phyloP scores from a whole-genome alignment of 108 stramenopile species.

The Fragilaria crotonensis region DNA sequence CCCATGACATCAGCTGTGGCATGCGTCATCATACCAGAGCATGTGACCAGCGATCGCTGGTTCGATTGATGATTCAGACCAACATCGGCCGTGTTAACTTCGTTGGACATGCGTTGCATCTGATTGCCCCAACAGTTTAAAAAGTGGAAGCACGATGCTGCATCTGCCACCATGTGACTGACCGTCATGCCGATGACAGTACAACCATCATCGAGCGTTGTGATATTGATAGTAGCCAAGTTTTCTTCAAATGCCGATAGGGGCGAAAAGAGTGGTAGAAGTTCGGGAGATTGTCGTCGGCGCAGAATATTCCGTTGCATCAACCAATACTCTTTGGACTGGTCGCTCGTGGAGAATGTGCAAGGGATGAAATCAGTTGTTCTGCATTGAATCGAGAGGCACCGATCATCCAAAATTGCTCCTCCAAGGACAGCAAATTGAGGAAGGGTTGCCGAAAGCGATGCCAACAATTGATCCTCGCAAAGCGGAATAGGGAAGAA shows the following conservation, averaged over 20 bases:
- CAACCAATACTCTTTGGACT: background rate
- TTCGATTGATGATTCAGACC: too few species aligned
- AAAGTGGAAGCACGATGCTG: constrained; percentile 13
- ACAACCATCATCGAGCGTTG: constrained; percentile 4
- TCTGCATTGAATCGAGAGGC: constrained; percentile 7
- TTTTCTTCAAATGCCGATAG: constrained; percentile 2
- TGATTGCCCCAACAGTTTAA: constrained; percentile 15
- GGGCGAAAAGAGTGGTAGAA: constrained; percentile 10
- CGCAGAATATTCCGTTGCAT: background rate
- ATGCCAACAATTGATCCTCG: constrained; percentile 4
- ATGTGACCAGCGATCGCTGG: constrained; percentile 12
- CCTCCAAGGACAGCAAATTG: constrained; percentile 22
- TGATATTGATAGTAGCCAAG: constrained; percentile 6
- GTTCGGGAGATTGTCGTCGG: constrained; percentile 3
- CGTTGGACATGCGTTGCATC: constrained; percentile 12
- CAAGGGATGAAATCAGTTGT: constrained; percentile 9
- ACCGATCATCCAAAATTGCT: background rate
- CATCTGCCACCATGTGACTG: constrained; percentile 5
- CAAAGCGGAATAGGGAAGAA: constrained; percentile 14
- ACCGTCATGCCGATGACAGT: constrained; percentile 7
- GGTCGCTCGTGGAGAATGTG: constrained; percentile 6
- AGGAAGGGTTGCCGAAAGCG: constrained; percentile 8
- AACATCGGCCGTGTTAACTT: constrained; percentile 9
- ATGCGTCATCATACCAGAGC: constrained; percentile 20
- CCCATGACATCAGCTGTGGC: constrained; percentile 13